These are phyloP conservation scores for Pseudodiploospora longispora DNA, from an alignment of 2,329 filamentous ascomycete genomes.

Conservation along the genomic window DNA sequence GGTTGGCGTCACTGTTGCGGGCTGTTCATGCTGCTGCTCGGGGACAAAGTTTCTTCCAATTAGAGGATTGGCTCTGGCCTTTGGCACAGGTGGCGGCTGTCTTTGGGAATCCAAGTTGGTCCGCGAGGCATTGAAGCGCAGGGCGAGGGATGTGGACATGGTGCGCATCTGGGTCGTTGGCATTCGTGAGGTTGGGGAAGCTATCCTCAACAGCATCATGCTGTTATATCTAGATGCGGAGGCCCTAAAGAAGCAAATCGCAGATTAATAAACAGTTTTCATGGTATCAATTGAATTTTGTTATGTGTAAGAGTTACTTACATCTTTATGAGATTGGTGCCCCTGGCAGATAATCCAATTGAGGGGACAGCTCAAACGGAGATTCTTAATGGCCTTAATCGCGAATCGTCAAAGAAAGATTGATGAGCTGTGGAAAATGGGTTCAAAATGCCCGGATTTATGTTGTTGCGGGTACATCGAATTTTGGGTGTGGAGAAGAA, in stretches of 20 bases:
- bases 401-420: too few relatives aligned
- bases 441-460: too few relatives aligned
- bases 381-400: too few relatives aligned
- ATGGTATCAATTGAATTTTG: background rate
- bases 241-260: constrained; percentile 14
- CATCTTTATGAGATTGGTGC: constrained; percentile 13
- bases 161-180: constrained; percentile 13
- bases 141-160: constrained; percentile 24
- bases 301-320: constrained; percentile 7
- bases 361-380: background rate
- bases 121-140: constrained; percentile 14
- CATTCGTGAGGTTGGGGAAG: constrained; percentile 12
- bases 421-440: too few relatives aligned
- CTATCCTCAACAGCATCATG: constrained; percentile 23
- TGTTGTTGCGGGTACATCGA: too few relatives aligned
- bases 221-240: constrained; percentile 18
- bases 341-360: background rate
- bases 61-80: constrained; percentile 21
- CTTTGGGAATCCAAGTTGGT: background rate
- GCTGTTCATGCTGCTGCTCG: constrained; percentile 4
- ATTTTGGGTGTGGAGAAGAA: too few relatives aligned
- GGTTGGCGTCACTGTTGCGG: constrained; percentile 2
- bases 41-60: constrained; percentile 18
- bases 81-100: constrained; percentile 5
- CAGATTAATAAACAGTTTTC: too few relatives aligned